phyloP scores from a whole-genome alignment of 257 asterid genomes.

The Schizonepeta tenuifolia region DNA sequence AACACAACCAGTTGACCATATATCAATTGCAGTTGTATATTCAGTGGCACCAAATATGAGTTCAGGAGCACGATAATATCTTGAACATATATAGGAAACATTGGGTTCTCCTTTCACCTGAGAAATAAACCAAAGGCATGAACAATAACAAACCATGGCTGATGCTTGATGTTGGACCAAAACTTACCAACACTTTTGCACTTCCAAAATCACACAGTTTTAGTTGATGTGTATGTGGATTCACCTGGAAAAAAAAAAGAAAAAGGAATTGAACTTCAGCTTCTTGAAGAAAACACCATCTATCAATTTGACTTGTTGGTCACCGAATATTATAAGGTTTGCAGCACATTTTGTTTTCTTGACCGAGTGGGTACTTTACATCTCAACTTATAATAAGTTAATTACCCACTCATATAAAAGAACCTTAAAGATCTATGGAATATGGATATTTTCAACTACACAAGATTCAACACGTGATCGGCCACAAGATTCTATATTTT shows the following conservation, averaged over 20 bases:
- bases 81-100: constrained; percentile 92
- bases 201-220: constrained; percentile 97
- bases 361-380: background rate
- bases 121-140: constrained; percentile 38
- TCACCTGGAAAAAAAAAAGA: constrained; percentile 66
- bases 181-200: constrained; percentile 94
- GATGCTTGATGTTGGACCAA: constrained; percentile 25
- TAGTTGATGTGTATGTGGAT: constrained; percentile 96
- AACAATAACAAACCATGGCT: constrained; percentile 33
- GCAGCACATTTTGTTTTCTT: constrained; percentile 13
- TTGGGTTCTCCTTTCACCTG: constrained; percentile 99
- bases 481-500: background rate
- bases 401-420: background rate
- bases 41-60: constrained; percentile 99
- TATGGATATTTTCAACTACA: background rate
- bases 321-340: constrained; percentile 6
- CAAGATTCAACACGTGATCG: background rate
- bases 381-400: background rate
- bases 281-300: constrained; percentile 28
- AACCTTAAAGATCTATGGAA: background rate
- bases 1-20: constrained; percentile 98
- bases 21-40: constrained; percentile 93
- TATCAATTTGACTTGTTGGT: constrained; percentile 10
- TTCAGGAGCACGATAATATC: constrained; percentile 99
- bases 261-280: constrained; percentile 30